Percentiles rank a stretch among this genome's conserved stretches.
Evolutionary conservation across 768 basidiomycete genomes (phyloP).

Genomic region (Daedaleopsis nitida): DNA sequence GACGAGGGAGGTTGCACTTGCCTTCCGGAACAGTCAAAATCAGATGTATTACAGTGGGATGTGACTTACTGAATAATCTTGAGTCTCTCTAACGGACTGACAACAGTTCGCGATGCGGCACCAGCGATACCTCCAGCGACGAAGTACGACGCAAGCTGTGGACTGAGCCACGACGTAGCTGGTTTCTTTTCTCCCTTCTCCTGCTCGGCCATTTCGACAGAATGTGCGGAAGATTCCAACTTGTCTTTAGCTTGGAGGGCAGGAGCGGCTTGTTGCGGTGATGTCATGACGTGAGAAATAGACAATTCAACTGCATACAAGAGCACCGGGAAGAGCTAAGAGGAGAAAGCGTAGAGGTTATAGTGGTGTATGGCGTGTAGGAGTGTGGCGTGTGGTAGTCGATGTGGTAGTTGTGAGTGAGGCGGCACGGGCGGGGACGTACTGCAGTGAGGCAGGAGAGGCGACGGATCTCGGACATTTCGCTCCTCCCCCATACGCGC

Average conservation of each 20-base stretch:
- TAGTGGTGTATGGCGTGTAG: background rate
- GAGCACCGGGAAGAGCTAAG: background rate
- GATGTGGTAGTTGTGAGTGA: background rate
- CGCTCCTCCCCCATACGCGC: background rate
- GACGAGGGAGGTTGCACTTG: constrained; percentile 83
- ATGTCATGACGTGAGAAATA: constrained; percentile 21
- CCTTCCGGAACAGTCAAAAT: constrained; percentile 42
- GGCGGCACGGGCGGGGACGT: background rate
- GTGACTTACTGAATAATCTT: constrained; percentile 92
- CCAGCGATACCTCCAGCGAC: constrained; percentile 58
- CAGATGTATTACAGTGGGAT: background rate
- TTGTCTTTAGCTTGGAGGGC: constrained; percentile 7
- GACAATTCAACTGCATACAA: constrained; percentile 4
- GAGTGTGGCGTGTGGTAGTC: background rate
- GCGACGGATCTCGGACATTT: constrained; percentile 1
- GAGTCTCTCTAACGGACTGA: constrained; percentile 87
- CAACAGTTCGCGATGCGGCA: constrained; percentile 84
- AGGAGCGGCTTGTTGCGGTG: constrained; percentile 18
- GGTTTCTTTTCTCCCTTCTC: constrained; percentile 23
- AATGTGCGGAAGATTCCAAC: constrained; percentile 4
- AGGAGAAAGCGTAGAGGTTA: background rate
- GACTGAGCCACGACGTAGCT: constrained; percentile 26
- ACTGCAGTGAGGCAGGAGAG: background rate
- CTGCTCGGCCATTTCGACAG: constrained; percentile 13
- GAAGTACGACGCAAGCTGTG: constrained; percentile 49